Conservation (phyloP, 805 yeast genomes). For the Suhomyces tanzawaensis region DNA sequence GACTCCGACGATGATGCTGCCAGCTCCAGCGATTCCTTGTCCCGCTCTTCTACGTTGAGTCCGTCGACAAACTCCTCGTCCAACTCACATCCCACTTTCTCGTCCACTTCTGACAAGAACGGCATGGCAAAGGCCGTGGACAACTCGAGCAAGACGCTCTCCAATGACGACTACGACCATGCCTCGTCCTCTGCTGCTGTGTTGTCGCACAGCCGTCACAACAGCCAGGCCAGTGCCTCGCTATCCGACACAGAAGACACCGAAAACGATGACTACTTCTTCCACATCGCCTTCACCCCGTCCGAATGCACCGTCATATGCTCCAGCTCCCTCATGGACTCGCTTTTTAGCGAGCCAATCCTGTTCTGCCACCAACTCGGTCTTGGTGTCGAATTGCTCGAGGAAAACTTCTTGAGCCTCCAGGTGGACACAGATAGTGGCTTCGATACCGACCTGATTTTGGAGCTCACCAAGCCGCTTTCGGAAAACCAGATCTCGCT, state of each 20-base stretch:
- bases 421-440: constrained; percentile 62
- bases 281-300: constrained; percentile 62
- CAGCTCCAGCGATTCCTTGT: neutral
- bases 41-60: neutral
- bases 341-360: constrained; percentile 41
- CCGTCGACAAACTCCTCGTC: neutral
- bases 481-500: constrained; percentile 55
- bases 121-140: constrained; percentile 13
- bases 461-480: constrained; percentile 58
- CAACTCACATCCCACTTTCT: neutral
- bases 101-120: constrained; percentile 1
- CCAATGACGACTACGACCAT: neutral
- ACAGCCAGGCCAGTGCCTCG: constrained; percentile 8
- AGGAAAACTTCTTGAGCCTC: constrained; percentile 47
- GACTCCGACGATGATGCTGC: neutral
- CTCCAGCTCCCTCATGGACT: constrained; percentile 35
- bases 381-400: constrained; percentile 40
- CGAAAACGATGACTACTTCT: constrained; percentile 39
- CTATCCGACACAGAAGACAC: constrained; percentile 12
- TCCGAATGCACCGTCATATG: constrained; percentile 62
- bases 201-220: neutral
- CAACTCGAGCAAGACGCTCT: constrained; percentile 27
- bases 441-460: constrained; percentile 48
- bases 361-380: constrained; percentile 26
- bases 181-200: neutral